Conservation (phyloP, 2,329 filamentous ascomycete genomes). For the Colletotrichum costaricense region DNA sequence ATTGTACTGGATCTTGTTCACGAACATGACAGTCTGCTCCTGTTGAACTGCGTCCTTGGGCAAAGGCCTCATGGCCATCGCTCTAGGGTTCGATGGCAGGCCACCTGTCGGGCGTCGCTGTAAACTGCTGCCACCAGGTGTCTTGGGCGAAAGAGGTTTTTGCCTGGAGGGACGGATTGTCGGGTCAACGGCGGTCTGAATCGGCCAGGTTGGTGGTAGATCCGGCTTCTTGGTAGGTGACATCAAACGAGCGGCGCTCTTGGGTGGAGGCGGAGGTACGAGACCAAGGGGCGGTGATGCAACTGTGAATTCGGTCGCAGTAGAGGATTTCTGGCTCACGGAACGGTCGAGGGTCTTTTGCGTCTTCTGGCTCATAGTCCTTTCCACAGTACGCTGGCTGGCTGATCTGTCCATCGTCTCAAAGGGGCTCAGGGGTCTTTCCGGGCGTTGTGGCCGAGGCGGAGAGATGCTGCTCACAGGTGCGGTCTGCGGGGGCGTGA, state of each 20-base stretch:
- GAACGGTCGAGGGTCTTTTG: conserved; percentile 15
- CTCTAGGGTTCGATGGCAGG: conserved; percentile 60
- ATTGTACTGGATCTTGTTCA: conserved; percentile 67
- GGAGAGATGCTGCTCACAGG: conserved; percentile 4
- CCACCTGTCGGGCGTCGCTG: conserved; percentile 56
- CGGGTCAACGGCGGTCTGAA: conserved; percentile 44
- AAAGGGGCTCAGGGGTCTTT: conserved; percentile 20
- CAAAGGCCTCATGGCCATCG: conserved; percentile 46
- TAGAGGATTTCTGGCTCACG: conserved; percentile 16
- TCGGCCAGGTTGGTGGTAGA: conserved; percentile 38
- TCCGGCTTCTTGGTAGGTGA: conserved; percentile 24
- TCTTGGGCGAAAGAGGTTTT: conserved; percentile 42
- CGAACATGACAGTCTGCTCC: conserved; percentile 64
- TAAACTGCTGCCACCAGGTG: conserved; percentile 41
- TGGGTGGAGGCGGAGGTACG: conserved; percentile 24
- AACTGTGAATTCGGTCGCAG: not conserved
- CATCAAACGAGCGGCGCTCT: conserved; percentile 14
- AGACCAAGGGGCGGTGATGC: not conserved
- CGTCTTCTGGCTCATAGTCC: not conserved
- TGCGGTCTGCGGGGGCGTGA: conserved; percentile 13
- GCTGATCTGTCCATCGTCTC: conserved; percentile 16
- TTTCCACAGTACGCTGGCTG: conserved; percentile 5
- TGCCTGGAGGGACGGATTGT: conserved; percentile 47
- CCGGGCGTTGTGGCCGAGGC: conserved; percentile 16
- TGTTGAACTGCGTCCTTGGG: conserved; percentile 43